phyloP scores from a whole-genome alignment of 2,329 filamentous ascomycete species.

The Alternaria solani region DNA sequence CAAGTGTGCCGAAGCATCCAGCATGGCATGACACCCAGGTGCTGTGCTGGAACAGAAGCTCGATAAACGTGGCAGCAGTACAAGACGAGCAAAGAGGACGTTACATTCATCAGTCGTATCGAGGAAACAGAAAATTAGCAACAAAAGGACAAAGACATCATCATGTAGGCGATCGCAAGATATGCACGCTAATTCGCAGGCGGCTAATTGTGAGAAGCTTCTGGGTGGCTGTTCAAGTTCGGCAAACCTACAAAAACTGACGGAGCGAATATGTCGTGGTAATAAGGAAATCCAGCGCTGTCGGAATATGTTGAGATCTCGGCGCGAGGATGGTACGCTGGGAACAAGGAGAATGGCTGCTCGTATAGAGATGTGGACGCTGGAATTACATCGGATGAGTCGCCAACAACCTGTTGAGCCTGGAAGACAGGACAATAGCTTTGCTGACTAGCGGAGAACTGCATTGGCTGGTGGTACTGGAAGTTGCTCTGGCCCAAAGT shows the following conservation, averaged over 20 bases:
- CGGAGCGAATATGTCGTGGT: slow-evolving; percentile 5
- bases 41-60: slow-evolving; percentile 21
- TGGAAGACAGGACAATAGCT: slow-evolving; percentile 11
- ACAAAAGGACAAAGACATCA: not conserved
- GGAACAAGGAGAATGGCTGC: slow-evolving; percentile 17
- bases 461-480: slow-evolving; percentile 13
- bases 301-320: slow-evolving; percentile 3
- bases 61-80: not conserved
- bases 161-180: not conserved
- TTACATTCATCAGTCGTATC: slow-evolving; percentile 17
- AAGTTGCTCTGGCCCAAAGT: slow-evolving; percentile 3
- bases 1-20: slow-evolving; percentile 27
- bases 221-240: slow-evolving; percentile 4
- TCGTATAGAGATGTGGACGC: slow-evolving; percentile 6
- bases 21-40: not conserved
- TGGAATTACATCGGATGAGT: not conserved
- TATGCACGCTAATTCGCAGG: not conserved
- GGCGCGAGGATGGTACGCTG: slow-evolving; percentile 10
- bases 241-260: slow-evolving; percentile 22
- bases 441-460: slow-evolving; percentile 7
- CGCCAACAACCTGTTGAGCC: not conserved
- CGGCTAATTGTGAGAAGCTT: slow-evolving; percentile 1
- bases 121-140: not conserved
- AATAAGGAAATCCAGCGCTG: slow-evolving; percentile 5
- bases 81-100: slow-evolving; percentile 3